These are phyloP conservation scores for Penicillium pulvis DNA, from an alignment of 495 filamentous ascomycete species.

Conservation along the genomic window DNA sequence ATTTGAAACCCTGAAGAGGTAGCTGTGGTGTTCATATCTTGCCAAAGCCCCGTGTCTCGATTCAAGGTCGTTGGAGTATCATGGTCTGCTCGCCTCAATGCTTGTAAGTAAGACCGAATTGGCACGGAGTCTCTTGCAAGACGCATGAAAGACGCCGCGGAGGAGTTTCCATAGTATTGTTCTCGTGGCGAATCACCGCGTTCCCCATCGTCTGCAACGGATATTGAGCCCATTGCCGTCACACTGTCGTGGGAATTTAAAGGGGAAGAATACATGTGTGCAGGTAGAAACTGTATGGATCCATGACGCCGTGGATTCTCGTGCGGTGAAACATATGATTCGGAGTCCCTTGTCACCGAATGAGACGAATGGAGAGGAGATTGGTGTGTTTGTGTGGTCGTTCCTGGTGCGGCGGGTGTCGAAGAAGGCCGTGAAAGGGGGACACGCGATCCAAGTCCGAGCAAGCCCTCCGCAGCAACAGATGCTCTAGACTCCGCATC, in stretches of 20 bases:
- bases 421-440: conserved; percentile 1
- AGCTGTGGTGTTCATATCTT: conserved; percentile 19
- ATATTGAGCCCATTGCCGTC: conserved; percentile 41
- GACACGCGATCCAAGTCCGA: conserved; percentile 19
- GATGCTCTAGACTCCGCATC: conserved; percentile 24
- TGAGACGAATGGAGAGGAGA: conserved; percentile 6
- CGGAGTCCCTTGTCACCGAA: conserved; percentile 3
- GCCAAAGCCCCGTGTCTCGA: conserved; percentile 24
- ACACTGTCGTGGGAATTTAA: conserved; percentile 31
- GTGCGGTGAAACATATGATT: not conserved
- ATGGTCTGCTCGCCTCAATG: conserved; percentile 13
- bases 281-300: not conserved
- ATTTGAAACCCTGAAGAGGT: conserved; percentile 23
- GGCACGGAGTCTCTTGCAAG: conserved; percentile 33
- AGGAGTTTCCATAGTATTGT: conserved; percentile 47
- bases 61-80: conserved; percentile 7
- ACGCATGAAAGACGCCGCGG: conserved; percentile 46
- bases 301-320: not conserved
- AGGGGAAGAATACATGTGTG: conserved; percentile 19
- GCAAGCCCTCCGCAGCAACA: conserved; percentile 27
- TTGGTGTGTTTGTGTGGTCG: not conserved
- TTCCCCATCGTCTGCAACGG: conserved; percentile 26
- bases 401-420: conserved; percentile 3
- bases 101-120: conserved; percentile 20
- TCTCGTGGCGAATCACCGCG: conserved; percentile 29